Base-by-base conservation (phyloP, 2,329 filamentous ascomycete genomes). In the Claviceps sorghi region DNA sequence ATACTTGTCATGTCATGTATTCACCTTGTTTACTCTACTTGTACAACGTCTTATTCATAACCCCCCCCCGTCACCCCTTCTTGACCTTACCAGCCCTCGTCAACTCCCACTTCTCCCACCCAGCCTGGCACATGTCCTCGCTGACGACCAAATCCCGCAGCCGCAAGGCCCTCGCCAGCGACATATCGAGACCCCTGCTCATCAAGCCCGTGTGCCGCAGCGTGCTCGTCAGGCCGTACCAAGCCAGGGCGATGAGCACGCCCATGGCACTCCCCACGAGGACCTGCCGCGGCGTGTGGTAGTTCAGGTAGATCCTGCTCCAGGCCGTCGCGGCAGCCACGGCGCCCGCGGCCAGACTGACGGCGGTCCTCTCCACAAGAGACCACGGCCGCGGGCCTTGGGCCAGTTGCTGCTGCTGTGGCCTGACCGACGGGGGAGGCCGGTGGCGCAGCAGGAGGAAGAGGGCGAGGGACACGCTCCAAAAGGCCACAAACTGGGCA, bases 401-500 rank as follows among this genome's bases (percentile, higher is more conserved):
- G 51, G 38, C 47, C 30, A 49, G 45, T 48, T 42, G 4, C 13
- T 36, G 34, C 34, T 34, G 32, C 34, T 38, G 36, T 15, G 17
- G 36, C 17, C 36, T 17, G 15, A 5, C 17, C 21, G 50, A 52
- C 52, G 53, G 59, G 71, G 64, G 64, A 52, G 84, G 84, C 5
- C 75, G 73, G 67, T 95, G 89, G 55, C 91, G 80, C 55, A 90
- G 72, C 46, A 95, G 76, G 45, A 98, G 76, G 72, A 97, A 97
- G 21, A 98, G 74, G 26, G 80, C 75, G 54, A 97, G 71, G 56
- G 86, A 93, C 53, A 95, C 72, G 53, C 88, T 84, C 77, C 95
- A 97, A 73, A 88, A 98, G 52, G 85, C 79, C 55, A 91, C 86
- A 66, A 96, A 98, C 71, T 98, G 93, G 9, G 93, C 86, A 70